Percentiles rank a stretch among this genome's conserved stretches.
These are phyloP conservation scores for Hyphopichia wangnamkhiaoensis DNA, from an alignment of 1,139 yeast genomes.

Conservation along the genomic window DNA sequence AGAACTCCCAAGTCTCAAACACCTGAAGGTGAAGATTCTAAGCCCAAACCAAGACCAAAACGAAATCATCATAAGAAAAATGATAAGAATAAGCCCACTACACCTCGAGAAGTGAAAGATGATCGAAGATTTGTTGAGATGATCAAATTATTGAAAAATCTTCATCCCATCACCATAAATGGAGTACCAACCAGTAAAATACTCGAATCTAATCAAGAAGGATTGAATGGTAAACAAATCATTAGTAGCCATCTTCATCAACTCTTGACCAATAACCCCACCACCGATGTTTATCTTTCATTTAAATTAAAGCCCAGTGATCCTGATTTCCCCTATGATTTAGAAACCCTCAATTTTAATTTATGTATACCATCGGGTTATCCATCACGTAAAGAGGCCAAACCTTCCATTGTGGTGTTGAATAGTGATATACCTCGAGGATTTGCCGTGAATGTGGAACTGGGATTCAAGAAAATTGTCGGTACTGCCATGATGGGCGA, in stretches of 20 bases:
- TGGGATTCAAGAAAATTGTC: constrained; percentile 59
- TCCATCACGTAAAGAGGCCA: constrained; percentile 40
- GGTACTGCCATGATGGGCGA: constrained; percentile 29
- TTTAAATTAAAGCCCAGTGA: constrained; percentile 57
- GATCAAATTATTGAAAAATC: constrained; percentile 26
- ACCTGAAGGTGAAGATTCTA: no score
- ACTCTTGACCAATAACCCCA: constrained; percentile 2
- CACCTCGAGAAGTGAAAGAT: constrained; percentile 8
- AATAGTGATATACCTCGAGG: constrained; percentile 77
- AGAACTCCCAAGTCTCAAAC: not conserved
- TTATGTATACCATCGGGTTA: constrained; percentile 57
- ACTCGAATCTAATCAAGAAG: not conserved
- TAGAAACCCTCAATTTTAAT: constrained; percentile 51
- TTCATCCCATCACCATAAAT: constrained; percentile 35
- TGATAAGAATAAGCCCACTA: constrained; percentile 1
- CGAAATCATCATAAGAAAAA: not conserved
- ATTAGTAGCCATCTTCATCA: constrained; percentile 16
- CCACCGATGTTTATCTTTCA: constrained; percentile 28
- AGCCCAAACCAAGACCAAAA: not conserved
- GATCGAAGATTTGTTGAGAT: constrained; percentile 14
- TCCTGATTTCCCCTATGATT: constrained; percentile 73
- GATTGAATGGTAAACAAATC: not conserved
- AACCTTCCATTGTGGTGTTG: constrained; percentile 52
- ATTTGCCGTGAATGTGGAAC: constrained; percentile 63
- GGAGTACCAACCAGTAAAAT: constrained; percentile 23